phyloP scores from a whole-genome alignment of 805 yeast genomes.

The Limtongia smithiae region DNA sequence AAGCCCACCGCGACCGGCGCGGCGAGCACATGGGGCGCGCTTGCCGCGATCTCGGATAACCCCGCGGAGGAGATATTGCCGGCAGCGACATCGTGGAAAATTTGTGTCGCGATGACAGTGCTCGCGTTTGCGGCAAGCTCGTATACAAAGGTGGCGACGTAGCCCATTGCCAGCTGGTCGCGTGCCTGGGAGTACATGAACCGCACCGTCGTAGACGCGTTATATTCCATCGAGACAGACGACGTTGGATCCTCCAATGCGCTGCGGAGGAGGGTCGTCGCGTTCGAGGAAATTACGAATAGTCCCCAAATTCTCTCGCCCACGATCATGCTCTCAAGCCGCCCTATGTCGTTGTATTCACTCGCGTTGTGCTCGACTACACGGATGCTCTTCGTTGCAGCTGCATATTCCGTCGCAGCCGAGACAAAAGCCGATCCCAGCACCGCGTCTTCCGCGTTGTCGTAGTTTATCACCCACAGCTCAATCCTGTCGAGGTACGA shows the following conservation, averaged over 20 bases:
- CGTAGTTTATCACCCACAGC: conserved; percentile 43
- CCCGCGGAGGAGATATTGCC: conserved; percentile 31
- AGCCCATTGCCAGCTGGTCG: conserved; percentile 52
- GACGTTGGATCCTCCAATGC: conserved; percentile 42
- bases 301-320: conserved; percentile 60
- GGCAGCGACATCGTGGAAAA: background rate
- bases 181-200: conserved; percentile 60
- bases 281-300: conserved; percentile 50
- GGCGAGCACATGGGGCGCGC: conserved; percentile 34
- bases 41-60: conserved; percentile 30
- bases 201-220: conserved; percentile 38
- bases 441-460: conserved; percentile 37
- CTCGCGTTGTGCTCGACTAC: conserved; percentile 36
- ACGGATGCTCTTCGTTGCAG: conserved; percentile 35
- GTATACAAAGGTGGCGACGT: conserved; percentile 45
- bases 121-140: conserved; percentile 36
- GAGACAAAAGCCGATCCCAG: conserved; percentile 37
- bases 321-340: conserved; percentile 45
- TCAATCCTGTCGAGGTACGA: conserved; percentile 33
- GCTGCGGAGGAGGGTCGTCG: conserved; percentile 41
- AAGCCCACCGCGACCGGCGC: conserved; percentile 40
- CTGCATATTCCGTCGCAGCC: conserved; percentile 17
- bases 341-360: conserved; percentile 36
- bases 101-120: conserved; percentile 10
- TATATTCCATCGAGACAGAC: conserved; percentile 32